Conservation (phyloP, 106 monocot species). For the Vanilla planifolia region DNA sequence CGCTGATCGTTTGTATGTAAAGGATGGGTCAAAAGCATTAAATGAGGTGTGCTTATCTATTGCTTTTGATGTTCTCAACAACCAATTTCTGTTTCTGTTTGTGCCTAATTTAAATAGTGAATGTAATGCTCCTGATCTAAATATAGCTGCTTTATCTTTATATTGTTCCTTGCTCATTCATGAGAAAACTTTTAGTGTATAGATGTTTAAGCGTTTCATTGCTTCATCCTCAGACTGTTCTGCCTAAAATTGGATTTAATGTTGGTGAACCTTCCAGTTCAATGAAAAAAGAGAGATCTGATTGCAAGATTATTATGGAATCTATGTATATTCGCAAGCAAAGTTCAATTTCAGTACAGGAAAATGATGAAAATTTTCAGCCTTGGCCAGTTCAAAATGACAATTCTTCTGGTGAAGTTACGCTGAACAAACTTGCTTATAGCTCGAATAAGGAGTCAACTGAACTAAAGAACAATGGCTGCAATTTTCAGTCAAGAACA, state of each 20-base stretch:
- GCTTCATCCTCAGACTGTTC: neutral
- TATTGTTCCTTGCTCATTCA: no score
- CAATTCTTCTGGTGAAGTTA: neutral
- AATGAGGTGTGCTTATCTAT: constrained; percentile 30
- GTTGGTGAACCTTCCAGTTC: neutral
- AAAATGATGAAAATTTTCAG: neutral
- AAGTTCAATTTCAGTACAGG: neutral
- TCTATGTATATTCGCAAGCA: neutral
- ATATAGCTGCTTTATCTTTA: no score
- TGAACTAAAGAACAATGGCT: neutral
- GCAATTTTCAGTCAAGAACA: no score
- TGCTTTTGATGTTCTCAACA: neutral
- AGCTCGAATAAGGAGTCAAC: neutral
- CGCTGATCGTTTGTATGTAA: constrained; percentile 50
- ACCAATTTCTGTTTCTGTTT: no score
- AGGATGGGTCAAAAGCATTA: constrained; percentile 17
- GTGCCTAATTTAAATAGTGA: no score
- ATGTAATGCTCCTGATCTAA: neutral
- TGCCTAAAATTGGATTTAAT: neutral
- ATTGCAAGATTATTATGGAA: neutral
- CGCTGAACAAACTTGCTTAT: neutral
- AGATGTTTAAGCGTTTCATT: neutral
- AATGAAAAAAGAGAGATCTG: neutral
- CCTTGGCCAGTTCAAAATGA: neutral
- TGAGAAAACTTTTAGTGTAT: neutral